These are phyloP conservation scores for Fraxinus latifolia DNA, from an alignment of 305 asterid species.

Conservation along the genomic window DNA sequence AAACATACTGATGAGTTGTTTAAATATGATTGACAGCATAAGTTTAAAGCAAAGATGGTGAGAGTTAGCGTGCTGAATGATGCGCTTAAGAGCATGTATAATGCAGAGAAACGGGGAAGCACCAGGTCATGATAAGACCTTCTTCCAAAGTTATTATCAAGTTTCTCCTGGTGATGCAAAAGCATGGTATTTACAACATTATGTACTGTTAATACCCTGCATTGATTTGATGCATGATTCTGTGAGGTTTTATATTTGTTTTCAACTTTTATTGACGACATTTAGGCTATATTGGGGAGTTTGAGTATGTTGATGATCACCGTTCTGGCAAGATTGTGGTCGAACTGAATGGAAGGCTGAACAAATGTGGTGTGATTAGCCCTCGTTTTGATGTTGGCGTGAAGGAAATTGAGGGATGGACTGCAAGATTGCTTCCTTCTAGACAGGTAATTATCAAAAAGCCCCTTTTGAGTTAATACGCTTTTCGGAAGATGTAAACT, in stretches of 20 bases:
- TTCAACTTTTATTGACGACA: neutral
- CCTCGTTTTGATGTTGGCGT: slow-evolving; percentile 17
- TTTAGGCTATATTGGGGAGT: slow-evolving; percentile 16
- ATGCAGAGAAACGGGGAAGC: slow-evolving; percentile 14
- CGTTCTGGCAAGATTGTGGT: slow-evolving; percentile 17
- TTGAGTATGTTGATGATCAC: slow-evolving; percentile 19
- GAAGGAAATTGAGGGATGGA: slow-evolving; percentile 19
- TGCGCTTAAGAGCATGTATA: slow-evolving; percentile 21
- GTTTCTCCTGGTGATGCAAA: slow-evolving; percentile 19
- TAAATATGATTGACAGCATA: neutral
- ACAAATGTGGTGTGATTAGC: slow-evolving; percentile 17
- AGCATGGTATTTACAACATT: slow-evolving; percentile 4
- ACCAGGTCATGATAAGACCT: slow-evolving; percentile 17
- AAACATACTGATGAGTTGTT: neutral
- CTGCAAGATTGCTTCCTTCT: slow-evolving; percentile 19
- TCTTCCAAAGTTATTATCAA: slow-evolving; percentile 15
- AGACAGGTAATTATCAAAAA: slow-evolving; percentile 1
- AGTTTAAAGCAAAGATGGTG: neutral
- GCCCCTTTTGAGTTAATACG: neutral
- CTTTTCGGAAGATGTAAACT: neutral
- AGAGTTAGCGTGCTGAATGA: slow-evolving; percentile 17
- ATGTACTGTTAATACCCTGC: neutral
- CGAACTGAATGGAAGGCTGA: slow-evolving; percentile 20
- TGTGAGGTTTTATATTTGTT: neutral
- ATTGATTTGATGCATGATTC: neutral